Evolutionary conservation across 768 basidiomycete genomes (phyloP).

Genomic region (Leccinum rimulosum): DNA sequence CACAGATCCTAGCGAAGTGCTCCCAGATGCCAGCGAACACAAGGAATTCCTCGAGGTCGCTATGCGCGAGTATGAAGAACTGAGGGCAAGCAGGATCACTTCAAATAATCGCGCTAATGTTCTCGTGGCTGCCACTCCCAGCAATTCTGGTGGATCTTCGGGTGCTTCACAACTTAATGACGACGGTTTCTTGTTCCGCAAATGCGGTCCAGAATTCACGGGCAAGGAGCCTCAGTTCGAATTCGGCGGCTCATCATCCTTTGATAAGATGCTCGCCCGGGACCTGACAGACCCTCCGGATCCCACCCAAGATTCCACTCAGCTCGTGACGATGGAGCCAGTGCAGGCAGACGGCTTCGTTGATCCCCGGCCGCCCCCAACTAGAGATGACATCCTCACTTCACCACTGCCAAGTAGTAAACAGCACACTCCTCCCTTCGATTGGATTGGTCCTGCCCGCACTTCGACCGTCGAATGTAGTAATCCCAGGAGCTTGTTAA

Average conservation of each 20-base stretch:
- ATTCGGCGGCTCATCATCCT: constrained; percentile 42
- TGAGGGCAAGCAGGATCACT: constrained; percentile 13
- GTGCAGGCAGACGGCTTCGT: constrained; percentile 3
- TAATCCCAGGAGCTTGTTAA: constrained; percentile 30
- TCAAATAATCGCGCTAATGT: constrained; percentile 20
- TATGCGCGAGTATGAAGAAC: constrained; percentile 27
- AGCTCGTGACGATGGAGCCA: not conserved
- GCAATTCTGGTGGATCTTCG: constrained; percentile 35
- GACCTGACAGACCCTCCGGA: constrained; percentile 25
- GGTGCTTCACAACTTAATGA: constrained; percentile 13
- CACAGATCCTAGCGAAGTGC: constrained; percentile 48
- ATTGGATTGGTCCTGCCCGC: constrained; percentile 22
- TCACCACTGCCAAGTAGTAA: constrained; percentile 1
- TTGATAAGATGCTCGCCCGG: constrained; percentile 38
- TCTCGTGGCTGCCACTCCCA: constrained; percentile 57
- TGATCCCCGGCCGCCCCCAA: constrained; percentile 4
- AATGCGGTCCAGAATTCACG: constrained; percentile 10
- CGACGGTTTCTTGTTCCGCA: constrained; percentile 10
- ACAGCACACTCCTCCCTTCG: constrained; percentile 14
- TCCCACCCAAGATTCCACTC: constrained; percentile 22
- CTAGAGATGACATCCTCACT: not conserved
- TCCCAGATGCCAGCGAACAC: constrained; percentile 43
- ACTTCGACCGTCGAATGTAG: constrained; percentile 19
- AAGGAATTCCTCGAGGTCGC: constrained; percentile 19
- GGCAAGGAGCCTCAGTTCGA: constrained; percentile 32